Conservation (phyloP, 306 rosid genomes). For the Cicer judaicum region DNA sequence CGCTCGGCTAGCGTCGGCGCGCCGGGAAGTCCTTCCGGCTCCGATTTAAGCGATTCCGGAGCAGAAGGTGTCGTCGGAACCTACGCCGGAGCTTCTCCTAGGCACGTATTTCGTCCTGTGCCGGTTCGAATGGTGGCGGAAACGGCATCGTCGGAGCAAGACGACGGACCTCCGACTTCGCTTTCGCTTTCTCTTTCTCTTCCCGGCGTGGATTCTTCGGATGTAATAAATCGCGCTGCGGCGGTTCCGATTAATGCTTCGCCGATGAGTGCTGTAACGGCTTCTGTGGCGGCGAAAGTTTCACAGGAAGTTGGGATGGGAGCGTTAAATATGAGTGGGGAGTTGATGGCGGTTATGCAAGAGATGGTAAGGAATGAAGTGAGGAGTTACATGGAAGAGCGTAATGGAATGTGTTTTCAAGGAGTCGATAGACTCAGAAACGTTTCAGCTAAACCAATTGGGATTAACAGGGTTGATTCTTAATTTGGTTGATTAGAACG, state of each 20-base stretch:
- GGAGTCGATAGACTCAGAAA: slow-evolving; percentile 64
- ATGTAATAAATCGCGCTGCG: slow-evolving; percentile 43
- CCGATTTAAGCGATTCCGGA: slow-evolving; percentile 86
- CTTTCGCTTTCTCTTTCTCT: slow-evolving; percentile 79
- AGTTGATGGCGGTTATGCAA: slow-evolving; percentile 83
- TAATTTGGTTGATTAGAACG: slow-evolving; percentile 29
- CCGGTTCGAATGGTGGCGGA: slow-evolving; percentile 61
- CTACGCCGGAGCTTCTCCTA: slow-evolving; percentile 37
- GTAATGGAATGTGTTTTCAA: slow-evolving; percentile 59
- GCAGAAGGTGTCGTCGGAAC: slow-evolving; percentile 9
- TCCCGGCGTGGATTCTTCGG: slow-evolving; percentile 64
- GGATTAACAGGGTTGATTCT: slow-evolving; percentile 61
- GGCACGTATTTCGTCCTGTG: slow-evolving; percentile 67
- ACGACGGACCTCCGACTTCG: slow-evolving; percentile 67
- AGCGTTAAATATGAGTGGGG: slow-evolving; percentile 57
- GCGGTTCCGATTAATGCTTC: background rate
- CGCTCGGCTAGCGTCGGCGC: slow-evolving; percentile 78
- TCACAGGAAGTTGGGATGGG: slow-evolving; percentile 38
- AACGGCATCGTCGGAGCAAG: slow-evolving; percentile 51
- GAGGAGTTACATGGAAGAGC: slow-evolving; percentile 73
- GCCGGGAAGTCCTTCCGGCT: slow-evolving; percentile 78
- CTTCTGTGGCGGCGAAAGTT: slow-evolving; percentile 24
- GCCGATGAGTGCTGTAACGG: background rate
- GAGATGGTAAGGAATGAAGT: slow-evolving; percentile 90
- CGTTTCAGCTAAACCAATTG: slow-evolving; percentile 59